These are phyloP conservation scores for Populus hybrid DNA, from an alignment of 441 rosid species.

Conservation along the genomic window DNA sequence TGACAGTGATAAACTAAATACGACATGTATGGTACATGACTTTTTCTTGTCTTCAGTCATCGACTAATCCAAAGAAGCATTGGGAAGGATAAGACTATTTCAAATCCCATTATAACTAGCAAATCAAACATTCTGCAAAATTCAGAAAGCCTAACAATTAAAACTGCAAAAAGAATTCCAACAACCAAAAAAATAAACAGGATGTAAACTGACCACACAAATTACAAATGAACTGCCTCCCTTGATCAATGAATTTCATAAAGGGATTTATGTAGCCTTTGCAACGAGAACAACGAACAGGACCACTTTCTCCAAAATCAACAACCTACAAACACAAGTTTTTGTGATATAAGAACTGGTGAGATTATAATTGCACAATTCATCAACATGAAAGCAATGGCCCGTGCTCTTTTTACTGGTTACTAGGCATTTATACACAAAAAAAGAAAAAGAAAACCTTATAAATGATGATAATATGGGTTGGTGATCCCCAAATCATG, in stretches of 20 bases:
- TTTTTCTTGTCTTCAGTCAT: no score
- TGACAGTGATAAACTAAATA: not conserved
- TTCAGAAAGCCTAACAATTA: not conserved
- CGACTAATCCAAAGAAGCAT: not conserved
- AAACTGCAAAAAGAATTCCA: not conserved
- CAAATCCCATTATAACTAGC: not conserved
- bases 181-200: not conserved
- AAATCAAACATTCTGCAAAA: not conserved
- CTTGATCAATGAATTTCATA: slow-evolving; percentile 81
- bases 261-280: slow-evolving; percentile 81
- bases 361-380: not conserved
- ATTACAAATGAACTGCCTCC: slow-evolving; percentile 72
- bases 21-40: not conserved
- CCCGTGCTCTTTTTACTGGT: not conserved
- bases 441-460: not conserved
- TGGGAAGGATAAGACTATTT: not conserved
- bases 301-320: slow-evolving; percentile 90
- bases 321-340: slow-evolving; percentile 50
- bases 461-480: not conserved
- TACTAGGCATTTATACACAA: not conserved
- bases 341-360: not conserved
- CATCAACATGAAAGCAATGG: not conserved
- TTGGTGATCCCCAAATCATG: not conserved
- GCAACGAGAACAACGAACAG: slow-evolving; percentile 86
- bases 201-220: slow-evolving; percentile 58